These are phyloP conservation scores for Prunus davidiana DNA, from an alignment of 306 rosid genomes.

Conservation along the genomic window DNA sequence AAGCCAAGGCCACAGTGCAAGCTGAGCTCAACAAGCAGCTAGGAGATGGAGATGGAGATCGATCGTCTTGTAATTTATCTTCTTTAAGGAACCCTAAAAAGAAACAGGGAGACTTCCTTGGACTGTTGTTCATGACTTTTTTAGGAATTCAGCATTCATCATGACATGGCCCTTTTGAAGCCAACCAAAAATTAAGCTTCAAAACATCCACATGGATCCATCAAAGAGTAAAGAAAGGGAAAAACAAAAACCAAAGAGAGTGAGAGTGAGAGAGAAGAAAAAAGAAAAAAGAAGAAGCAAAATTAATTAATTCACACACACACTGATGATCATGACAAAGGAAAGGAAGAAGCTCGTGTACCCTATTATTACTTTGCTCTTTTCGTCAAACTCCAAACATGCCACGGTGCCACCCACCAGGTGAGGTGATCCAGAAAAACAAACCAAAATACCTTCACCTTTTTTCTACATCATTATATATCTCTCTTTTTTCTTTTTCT, in stretches of 20 bases:
- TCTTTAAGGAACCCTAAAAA: constrained; percentile 11
- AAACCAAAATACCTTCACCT: constrained; percentile 25
- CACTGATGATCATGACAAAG: background rate
- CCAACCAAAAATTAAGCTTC: constrained; percentile 47
- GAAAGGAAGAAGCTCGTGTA: constrained; percentile 31
- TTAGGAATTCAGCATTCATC: background rate
- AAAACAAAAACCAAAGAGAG: background rate
- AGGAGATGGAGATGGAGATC: no score
- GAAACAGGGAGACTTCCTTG: background rate
- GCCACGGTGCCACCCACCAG: constrained; percentile 22
- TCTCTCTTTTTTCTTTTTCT: background rate
- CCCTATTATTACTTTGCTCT: constrained; percentile 49
- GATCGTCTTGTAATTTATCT: background rate
- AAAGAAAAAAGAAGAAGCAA: background rate
- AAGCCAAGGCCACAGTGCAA: background rate
- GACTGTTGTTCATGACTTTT: constrained; percentile 4
- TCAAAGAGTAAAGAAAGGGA: constrained; percentile 15
- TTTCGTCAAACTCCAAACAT: constrained; percentile 32
- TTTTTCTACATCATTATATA: background rate
- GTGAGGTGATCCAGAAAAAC: constrained; percentile 12
- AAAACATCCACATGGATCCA: constrained; percentile 23
- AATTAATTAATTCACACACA: background rate
- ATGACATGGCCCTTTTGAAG: constrained; percentile 27
- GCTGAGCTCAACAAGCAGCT: no score
- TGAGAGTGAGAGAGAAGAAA: background rate